phyloP scores from a whole-genome alignment of 805 yeast species.

The Tetrapisispora phaffii region DNA sequence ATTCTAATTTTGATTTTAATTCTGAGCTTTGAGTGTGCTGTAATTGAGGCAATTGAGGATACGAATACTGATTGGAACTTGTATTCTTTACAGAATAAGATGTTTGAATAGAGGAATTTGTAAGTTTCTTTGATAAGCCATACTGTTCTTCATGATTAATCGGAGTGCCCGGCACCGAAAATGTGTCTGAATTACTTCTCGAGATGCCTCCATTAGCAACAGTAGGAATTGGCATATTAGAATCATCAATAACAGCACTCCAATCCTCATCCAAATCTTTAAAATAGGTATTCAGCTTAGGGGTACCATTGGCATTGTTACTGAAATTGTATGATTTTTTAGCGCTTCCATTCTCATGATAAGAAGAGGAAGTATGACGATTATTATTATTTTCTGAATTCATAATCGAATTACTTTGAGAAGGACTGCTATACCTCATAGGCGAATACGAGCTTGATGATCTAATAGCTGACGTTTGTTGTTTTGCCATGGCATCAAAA shows the following conservation, averaged over 20 bases:
- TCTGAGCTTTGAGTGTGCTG: constrained; percentile 16
- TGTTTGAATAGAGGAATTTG: neutral
- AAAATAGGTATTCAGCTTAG: constrained; percentile 31
- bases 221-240: constrained; percentile 27
- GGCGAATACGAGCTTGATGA: constrained; percentile 20
- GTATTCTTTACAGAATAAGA: constrained; percentile 18
- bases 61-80: constrained; percentile 10
- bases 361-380: constrained; percentile 2
- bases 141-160: constrained; percentile 12
- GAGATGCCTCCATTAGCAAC: constrained; percentile 23
- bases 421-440: constrained; percentile 18
- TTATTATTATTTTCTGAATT: constrained; percentile 5
- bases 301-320: constrained; percentile 15
- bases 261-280: constrained; percentile 83
- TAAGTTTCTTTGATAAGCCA: constrained; percentile 12
- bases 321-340: constrained; percentile 6
- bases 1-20: constrained; percentile 16
- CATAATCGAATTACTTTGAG: constrained; percentile 8
- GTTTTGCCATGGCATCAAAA: constrained; percentile 24
- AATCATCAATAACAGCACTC: constrained; percentile 65
- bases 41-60: constrained; percentile 26
- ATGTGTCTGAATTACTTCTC: neutral
- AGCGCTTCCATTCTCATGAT: constrained; percentile 5
- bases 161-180: neutral
- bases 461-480: constrained; percentile 15